These are phyloP conservation scores for Calamus simplicifolius DNA, from an alignment of 176 grass and related monocot species.

Conservation along the genomic window DNA sequence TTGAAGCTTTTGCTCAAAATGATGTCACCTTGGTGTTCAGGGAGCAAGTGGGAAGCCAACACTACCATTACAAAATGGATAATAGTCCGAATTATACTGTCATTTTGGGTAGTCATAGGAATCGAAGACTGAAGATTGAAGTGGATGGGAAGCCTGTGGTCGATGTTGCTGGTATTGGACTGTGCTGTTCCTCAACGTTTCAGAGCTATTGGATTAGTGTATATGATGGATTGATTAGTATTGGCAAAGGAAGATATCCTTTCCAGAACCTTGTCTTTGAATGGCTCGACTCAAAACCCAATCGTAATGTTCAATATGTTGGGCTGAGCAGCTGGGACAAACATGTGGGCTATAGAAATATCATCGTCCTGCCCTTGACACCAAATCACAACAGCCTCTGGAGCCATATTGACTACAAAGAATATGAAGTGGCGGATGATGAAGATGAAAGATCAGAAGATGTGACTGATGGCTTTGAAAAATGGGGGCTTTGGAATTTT, in stretches of 20 bases:
- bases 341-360: slow-evolving; percentile 87
- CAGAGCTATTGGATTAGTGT: slow-evolving; percentile 92
- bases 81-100: slow-evolving; percentile 63
- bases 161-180: slow-evolving; percentile 55
- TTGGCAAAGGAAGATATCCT: slow-evolving; percentile 72
- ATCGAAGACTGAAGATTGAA: slow-evolving; percentile 85
- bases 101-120: slow-evolving; percentile 90
- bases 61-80: slow-evolving; percentile 91
- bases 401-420: slow-evolving; percentile 51
- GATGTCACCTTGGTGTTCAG: slow-evolving; percentile 93
- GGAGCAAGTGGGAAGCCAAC: slow-evolving; percentile 61
- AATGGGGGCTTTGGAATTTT: slow-evolving; percentile 48
- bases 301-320: slow-evolving; percentile 61
- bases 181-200: slow-evolving; percentile 78
- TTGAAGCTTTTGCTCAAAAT: slow-evolving; percentile 86
- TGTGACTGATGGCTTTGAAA: slow-evolving; percentile 27
- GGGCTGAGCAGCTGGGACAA: slow-evolving; percentile 94
- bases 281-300: slow-evolving; percentile 67
- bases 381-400: slow-evolving; percentile 51
- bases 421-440: slow-evolving; percentile 28
- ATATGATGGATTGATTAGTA: slow-evolving; percentile 78
- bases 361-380: slow-evolving; percentile 58
- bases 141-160: slow-evolving; percentile 70
- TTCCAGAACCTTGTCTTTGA: slow-evolving; percentile 69
- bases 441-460: slow-evolving; percentile 16